Conservation (phyloP, 2,329 filamentous ascomycete species). For the Zarea fungicola region DNA sequence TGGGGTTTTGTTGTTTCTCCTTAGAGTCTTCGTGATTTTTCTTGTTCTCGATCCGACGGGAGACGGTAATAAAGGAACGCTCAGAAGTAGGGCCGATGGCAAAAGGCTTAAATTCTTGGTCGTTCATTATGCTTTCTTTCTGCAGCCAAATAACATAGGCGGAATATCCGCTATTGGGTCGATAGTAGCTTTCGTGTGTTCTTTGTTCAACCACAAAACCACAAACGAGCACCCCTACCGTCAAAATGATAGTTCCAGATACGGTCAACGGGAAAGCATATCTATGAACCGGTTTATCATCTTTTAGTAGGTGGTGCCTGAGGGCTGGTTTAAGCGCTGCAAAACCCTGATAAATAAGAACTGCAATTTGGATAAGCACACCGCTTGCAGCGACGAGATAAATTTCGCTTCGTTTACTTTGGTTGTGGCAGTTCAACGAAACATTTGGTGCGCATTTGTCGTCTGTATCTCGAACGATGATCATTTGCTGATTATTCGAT, state of each 20-base stretch:
- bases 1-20: neutral
- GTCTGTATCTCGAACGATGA: neutral
- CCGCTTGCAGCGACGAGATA: neutral
- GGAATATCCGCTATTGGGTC: neutral
- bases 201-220: conserved; percentile 27
- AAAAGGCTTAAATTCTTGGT: conserved; percentile 25
- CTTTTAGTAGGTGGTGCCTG: neutral
- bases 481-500: neutral
- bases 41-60: neutral
- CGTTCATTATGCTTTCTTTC: conserved; percentile 19
- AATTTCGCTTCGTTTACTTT: neutral
- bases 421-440: neutral
- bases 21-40: neutral
- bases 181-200: conserved; percentile 21
- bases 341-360: neutral
- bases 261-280: neutral
- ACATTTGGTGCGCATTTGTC: neutral
- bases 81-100: conserved; percentile 15
- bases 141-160: conserved; percentile 26
- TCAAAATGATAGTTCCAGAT: neutral
- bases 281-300: neutral
- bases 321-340: neutral
- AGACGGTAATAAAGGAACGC: neutral
- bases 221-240: conserved; percentile 25
- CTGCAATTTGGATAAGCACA: neutral